Evolutionary conservation across 2,329 filamentous ascomycete genomes (phyloP).

Genomic region (Aspergillus pseudotamarii): DNA sequence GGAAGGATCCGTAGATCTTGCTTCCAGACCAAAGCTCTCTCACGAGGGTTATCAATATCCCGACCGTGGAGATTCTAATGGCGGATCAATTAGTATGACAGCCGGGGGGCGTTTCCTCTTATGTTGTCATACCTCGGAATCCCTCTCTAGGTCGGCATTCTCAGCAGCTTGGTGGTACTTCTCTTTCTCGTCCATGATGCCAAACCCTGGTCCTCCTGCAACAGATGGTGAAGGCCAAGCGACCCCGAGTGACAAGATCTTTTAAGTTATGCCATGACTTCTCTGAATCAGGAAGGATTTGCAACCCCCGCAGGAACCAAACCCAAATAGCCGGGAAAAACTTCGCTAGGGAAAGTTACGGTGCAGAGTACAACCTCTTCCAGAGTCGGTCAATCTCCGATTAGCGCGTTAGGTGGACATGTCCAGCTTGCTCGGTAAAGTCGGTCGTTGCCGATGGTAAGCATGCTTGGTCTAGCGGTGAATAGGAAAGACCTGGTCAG

Average conservation of each 20-base stretch:
- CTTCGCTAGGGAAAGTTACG: not conserved
- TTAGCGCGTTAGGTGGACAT: not conserved
- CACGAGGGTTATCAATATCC: conserved; percentile 16
- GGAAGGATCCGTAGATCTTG: conserved; percentile 68
- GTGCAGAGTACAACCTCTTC: not conserved
- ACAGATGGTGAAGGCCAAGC: not conserved
- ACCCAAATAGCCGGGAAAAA: conserved; percentile 3
- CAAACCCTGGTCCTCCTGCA: not conserved
- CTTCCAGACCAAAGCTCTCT: conserved; percentile 53
- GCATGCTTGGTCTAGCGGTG: not conserved
- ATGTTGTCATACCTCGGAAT: conserved; percentile 13
- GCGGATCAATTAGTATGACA: conserved; percentile 8
- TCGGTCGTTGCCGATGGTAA: not conserved
- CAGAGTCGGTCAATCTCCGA: conserved; percentile 20
- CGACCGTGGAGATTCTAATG: not conserved
- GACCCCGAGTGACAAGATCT: not conserved
- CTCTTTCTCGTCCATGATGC: conserved; percentile 24
- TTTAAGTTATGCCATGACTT: not conserved
- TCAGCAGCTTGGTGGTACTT: conserved; percentile 20
- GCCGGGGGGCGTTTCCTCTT: conserved; percentile 9
- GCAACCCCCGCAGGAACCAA: conserved; percentile 12
- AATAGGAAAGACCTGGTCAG: not conserved
- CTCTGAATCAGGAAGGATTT: conserved; percentile 3
- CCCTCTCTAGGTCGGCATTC: conserved; percentile 2
- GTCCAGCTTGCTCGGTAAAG: not conserved